Evolutionary conservation across 345 rosid species (phyloP), one percentile per base, ranked within the genome.

Genomic region (Atalantia buxifolia): DNA sequence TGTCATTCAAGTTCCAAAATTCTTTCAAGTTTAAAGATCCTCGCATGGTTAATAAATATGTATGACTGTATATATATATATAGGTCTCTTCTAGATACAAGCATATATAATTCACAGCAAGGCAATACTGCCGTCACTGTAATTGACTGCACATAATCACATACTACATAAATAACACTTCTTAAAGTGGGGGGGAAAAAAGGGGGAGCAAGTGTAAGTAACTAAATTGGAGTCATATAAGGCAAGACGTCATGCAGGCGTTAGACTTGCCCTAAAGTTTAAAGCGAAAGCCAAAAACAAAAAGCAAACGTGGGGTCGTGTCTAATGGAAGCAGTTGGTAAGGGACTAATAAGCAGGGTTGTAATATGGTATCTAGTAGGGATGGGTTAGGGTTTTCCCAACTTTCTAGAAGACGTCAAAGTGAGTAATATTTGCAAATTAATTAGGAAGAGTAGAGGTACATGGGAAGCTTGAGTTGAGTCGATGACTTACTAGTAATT

Each of bases 381-480:
- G 9, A 30, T 28, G 30, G 65, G 25, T 45, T 72, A 30, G 73
- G 76, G 79, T 25, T 69, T 33, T 60, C 33, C 21, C 27, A 31
- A 66, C n/a, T 30, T 64, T 75, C 19, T 61, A 38, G 69, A 77
- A 69, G 60, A 61, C 57, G 65, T 66, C 74, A 66, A 77, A 69
- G 57, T 59, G 60, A 72, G 74, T 59, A 76, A 77, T 22, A 53
- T 53, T 53, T 71, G 55, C 21, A 22, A 50, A 13, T 36, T 40
- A 18, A 59, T 6, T 27, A 62, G 33, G 36, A 42, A 74, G 55
- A 38, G 13, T 2, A 48, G 74, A 63, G 50, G 74, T 69, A 72
- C 83, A 82, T 83, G 85, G 76, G 78, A 75, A 74, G 81, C 76
- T 70, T 64, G 82, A 6, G 38, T 45, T 62, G n/a, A 7, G 50